Conservation (phyloP, 768 basidiomycete species). For the Sarcomyxa edulis region DNA sequence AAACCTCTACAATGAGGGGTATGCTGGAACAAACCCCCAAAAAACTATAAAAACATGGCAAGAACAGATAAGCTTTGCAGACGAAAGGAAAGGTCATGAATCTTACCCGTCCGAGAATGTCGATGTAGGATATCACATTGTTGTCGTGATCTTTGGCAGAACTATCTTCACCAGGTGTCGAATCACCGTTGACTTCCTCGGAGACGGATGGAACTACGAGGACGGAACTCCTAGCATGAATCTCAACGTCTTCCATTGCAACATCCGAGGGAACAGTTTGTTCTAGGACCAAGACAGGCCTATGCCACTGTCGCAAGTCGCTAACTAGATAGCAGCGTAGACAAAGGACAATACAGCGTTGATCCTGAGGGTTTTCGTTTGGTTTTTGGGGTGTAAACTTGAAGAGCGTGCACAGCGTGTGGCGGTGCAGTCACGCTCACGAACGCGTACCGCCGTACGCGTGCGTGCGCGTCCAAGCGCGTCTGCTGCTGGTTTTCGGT, state of each 20-base stretch:
- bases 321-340: no score
- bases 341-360: no score
- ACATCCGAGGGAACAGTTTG: constrained; percentile 31
- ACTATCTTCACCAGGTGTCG: constrained; percentile 32
- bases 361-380: no score
- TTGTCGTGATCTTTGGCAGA: constrained; percentile 63
- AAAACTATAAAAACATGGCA: constrained; percentile 71
- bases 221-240: constrained; percentile 19
- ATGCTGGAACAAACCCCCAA: constrained; percentile 94
- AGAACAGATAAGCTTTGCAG: constrained; percentile 2
- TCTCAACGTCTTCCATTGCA: constrained; percentile 42
- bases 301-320: constrained; percentile 68
- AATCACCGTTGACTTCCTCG: constrained; percentile 11
- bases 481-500: no score
- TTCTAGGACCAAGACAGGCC: constrained; percentile 30
- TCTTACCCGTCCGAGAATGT: constrained; percentile 70
- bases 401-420: no score
- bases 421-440: no score
- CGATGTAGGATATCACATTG: constrained; percentile 69
- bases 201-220: constrained; percentile 10
- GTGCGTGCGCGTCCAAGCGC: no score
- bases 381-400: no score
- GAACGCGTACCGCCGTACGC: no score
- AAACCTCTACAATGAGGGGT: constrained; percentile 88
- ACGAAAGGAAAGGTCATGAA: neutral